Conservation (phyloP, 164 flowering plant species). For the Chimonanthus salicifolius region DNA sequence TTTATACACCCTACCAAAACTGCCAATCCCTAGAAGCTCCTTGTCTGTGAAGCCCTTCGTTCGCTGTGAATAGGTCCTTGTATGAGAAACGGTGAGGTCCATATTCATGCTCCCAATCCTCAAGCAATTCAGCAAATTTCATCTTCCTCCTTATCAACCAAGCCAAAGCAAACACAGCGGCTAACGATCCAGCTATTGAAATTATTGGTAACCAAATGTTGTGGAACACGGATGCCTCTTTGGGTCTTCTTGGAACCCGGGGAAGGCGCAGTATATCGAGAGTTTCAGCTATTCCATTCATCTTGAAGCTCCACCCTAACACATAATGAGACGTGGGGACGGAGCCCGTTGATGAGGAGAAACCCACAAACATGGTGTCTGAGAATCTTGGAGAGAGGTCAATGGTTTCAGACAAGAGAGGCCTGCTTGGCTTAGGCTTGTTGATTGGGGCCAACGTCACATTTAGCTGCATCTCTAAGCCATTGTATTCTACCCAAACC, state of each 20-base stretch:
- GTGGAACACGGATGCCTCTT: constrained; percentile 5
- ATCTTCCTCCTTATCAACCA: constrained; percentile 2
- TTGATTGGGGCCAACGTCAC: constrained; percentile 23
- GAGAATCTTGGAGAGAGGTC: constrained; percentile 47
- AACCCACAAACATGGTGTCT: constrained; percentile 54
- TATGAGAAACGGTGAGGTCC: constrained; percentile 18
- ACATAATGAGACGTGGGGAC: constrained; percentile 53
- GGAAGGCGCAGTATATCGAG: constrained; percentile 42
- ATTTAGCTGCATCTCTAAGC: constrained; percentile 8
- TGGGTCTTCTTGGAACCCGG: constrained; percentile 25
- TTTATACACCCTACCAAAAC: constrained; percentile 21
- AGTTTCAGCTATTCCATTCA: constrained; percentile 32
- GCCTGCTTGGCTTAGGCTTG: constrained; percentile 32
- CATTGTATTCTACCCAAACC: constrained; percentile 25
- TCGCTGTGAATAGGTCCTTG: constrained; percentile 13
- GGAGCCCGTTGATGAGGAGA: constrained; percentile 64
- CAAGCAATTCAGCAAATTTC: constrained; percentile 12
- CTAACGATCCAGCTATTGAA: neutral
- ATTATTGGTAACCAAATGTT: constrained; percentile 10
- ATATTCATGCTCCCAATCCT: constrained; percentile 19
- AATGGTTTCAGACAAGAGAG: constrained; percentile 30
- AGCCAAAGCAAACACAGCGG: neutral
- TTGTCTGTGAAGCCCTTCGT: constrained; percentile 19
- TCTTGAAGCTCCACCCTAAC: constrained; percentile 55
- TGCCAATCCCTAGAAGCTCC: constrained; percentile 16